Conservation (phyloP, 805 yeast genomes). For the Dipodascus geniculatus region DNA sequence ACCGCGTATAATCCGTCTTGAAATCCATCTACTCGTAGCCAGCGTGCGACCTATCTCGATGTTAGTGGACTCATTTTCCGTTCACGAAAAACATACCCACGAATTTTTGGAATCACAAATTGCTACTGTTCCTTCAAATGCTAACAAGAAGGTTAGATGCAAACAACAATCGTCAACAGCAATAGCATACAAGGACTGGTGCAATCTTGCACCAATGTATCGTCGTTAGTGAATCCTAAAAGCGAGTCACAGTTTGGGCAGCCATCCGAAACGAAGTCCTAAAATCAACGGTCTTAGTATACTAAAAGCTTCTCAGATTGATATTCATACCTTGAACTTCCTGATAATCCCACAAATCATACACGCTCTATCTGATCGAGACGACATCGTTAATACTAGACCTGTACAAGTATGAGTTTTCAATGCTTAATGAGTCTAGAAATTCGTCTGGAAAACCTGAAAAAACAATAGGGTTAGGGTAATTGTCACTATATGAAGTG, state of each 20-base stretch:
- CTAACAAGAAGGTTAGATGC: too few species aligned
- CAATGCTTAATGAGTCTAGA: too few species aligned
- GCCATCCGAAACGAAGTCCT: constrained; percentile 68
- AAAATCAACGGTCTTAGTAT: not conserved
- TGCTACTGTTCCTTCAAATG: constrained; percentile 92
- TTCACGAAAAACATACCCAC: too few species aligned
- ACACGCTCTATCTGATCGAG: constrained; percentile 82
- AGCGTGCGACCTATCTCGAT: constrained; percentile 47
- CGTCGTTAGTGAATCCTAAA: constrained; percentile 67
- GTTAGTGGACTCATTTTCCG: too few species aligned
- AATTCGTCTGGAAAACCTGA: too few species aligned
- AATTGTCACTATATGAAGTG: too few species aligned
- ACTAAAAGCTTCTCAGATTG: not conserved
- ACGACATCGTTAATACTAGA: constrained; percentile 22
- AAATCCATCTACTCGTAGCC: constrained; percentile 86
- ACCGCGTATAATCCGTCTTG: constrained; percentile 89
- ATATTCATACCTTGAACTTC: constrained; percentile 47
- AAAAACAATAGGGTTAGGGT: too few species aligned
- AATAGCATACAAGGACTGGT: constrained; percentile 63
- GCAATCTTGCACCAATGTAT: constrained; percentile 74
- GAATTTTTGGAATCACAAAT: constrained; percentile 73
- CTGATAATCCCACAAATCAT: constrained; percentile 94
- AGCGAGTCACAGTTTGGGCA: constrained; percentile 96
- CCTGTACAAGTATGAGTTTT: too few species aligned
- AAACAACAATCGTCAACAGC: too few species aligned